These are phyloP conservation scores for Lithocarpus polystachyus DNA, from an alignment of 306 rosid species.

Conservation along the genomic window DNA sequence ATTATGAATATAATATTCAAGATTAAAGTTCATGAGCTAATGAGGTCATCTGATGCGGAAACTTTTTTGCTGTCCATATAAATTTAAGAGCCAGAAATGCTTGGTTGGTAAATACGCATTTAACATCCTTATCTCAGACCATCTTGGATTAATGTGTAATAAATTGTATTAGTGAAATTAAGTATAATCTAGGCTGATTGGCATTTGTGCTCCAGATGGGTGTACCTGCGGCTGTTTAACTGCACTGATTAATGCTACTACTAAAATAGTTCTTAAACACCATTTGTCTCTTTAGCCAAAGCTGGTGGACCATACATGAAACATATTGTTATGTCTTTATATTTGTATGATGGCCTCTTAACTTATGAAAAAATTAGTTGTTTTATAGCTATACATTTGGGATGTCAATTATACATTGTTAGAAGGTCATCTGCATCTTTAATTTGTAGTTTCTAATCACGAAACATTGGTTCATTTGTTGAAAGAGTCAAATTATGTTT, in stretches of 20 bases:
- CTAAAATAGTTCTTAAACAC: background rate
- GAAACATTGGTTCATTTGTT: background rate
- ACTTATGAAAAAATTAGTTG: background rate
- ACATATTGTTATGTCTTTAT: background rate
- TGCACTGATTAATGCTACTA: background rate
- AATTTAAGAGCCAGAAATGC: background rate
- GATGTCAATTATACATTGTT: background rate
- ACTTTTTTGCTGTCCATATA: background rate
- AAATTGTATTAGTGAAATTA: background rate
- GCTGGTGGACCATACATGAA: background rate
- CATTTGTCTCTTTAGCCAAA: background rate
- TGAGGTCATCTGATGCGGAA: background rate
- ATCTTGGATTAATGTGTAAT: background rate
- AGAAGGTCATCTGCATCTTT: background rate
- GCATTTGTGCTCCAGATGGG: background rate
- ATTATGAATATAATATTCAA: background rate
- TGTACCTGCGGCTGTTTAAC: background rate
- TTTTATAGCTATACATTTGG: background rate
- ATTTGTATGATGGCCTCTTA: background rate
- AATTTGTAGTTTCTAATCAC: background rate
- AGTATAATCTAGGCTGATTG: background rate
- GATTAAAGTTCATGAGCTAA: background rate
- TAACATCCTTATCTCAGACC: background rate
- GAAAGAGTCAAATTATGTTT: background rate
- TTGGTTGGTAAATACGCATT: background rate